These are phyloP conservation scores for Domatiomyces globalis DNA, from an alignment of 2,329 filamentous ascomycete genomes.

Conservation along the genomic window DNA sequence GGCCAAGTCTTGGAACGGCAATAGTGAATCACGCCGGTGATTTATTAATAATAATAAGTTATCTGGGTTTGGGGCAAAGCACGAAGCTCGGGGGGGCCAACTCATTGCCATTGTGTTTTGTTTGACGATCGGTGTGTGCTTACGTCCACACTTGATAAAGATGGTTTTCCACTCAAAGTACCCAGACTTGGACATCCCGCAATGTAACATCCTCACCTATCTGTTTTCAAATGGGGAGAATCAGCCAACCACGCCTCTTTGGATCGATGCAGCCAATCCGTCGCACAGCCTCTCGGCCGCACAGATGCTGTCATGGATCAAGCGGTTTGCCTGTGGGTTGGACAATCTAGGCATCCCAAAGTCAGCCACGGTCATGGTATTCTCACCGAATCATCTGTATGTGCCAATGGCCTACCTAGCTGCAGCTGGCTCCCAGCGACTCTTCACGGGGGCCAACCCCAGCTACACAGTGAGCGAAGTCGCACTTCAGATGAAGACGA, in stretches of 20 bases:
- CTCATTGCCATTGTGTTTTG: no score
- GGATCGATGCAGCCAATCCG: conserved; percentile 49
- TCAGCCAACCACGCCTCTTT: conserved; percentile 24
- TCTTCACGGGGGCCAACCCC: conserved; percentile 43
- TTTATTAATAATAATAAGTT: no score
- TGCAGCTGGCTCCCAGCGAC: conserved; percentile 35
- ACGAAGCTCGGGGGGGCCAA: no score
- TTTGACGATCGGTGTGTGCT: no score
- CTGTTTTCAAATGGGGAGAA: conserved; percentile 25
- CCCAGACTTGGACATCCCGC: conserved; percentile 24
- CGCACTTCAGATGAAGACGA: conserved; percentile 38
- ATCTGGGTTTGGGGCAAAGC: no score
- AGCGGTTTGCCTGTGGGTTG: conserved; percentile 55
- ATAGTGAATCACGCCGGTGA: no score
- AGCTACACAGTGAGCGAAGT: conserved; percentile 39
- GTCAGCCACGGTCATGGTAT: conserved; percentile 55
- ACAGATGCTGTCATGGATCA: conserved; percentile 49
- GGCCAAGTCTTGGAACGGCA: no score
- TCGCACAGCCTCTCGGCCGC: conserved; percentile 46
- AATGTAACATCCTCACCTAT: conserved; percentile 32
- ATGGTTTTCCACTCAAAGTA: conserved; percentile 14
- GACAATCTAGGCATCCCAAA: conserved; percentile 44
- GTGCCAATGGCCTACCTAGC: conserved; percentile 37
- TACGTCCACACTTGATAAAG: background rate
- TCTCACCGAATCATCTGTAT: conserved; percentile 54